Evolutionary conservation across 2,329 filamentous ascomycete genomes (phyloP), one percentile per base, ranked within the genome.

Genomic region (Aquanectria penicillioides): DNA sequence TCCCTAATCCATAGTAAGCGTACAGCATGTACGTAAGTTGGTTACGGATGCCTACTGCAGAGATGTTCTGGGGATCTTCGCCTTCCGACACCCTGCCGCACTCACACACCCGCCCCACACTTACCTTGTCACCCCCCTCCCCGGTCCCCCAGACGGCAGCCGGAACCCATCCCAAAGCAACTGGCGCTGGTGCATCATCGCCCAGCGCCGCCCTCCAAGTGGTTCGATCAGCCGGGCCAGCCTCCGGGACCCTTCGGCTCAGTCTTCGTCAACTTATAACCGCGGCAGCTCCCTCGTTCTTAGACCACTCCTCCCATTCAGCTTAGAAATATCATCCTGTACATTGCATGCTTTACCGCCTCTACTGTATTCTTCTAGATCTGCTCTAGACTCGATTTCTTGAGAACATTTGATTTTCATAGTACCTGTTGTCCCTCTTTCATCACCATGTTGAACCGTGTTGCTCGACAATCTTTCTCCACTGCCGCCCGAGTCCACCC

Each of bases 401-500:
- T 40, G 18, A 46, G 9, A 36, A n/a, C 26, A 10, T 20, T 29
- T 15, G 10, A 44, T 12, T n/a, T 15, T 18, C 29, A 20, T 18
- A 28, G n/a, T n/a, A n/a, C n/a, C n/a, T n/a, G 25, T 55, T 38
- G 26, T 34, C 47, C 48, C 33, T 51, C 55, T 25, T 43, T 60
- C 36, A 52, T 51, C 57, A 34, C 59, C 67, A 68, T 49, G 31
- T 70, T 70, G 68, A 69, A 67, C 57, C 63, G 61, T 31, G 48
- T 59, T 48, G 41, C 68, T 60, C 65, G 68, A 62, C 66, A 69
- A 49, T 33, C 68, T 37, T 70, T 70, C 61, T 70, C 68, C 40
- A 70, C 68, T 37, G 68, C 68, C 51, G 68, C 68, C 38, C 66
- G 68, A 40, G 47, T 70, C 46, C 68, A 70, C 31, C 68, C 68